Evolutionary conservation across 2,329 filamentous ascomycete species (phyloP), one percentile per base, ranked within the genome.

Genomic region (Verticillium dahliae): DNA sequence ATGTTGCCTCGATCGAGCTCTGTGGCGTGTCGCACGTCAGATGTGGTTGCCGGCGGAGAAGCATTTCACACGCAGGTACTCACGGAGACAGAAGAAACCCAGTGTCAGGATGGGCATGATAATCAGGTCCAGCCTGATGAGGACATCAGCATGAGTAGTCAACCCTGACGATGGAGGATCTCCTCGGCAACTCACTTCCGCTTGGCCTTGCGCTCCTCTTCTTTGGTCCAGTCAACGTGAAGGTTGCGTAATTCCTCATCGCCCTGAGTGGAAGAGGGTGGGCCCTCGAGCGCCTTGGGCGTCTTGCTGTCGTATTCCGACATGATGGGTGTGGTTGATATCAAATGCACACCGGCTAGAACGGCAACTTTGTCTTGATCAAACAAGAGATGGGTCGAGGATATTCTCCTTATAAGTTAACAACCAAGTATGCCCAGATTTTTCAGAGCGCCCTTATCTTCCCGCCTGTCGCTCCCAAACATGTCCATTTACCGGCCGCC

Each of bases 11-110:
- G 70, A 59, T 77, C 75, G 38, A 77, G 72, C 60, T 77, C 73
- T 75, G 62, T 6, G 50, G 22, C 31, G 2, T 38, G 3, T 38
- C 4, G 14, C 58, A 9, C 1, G 50, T 61, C 22, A 59, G 59
- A 35, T 52, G 35, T 34, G 22, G 27, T 10, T 56, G 56, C 34
- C 22, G 18, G 4, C 33, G 52, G 57, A n/a, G 1, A 60, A 33
- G n/a, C 4, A 10, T 11, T 4, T 10, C 9, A 18, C 45, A 52
- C 22, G 9, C 15, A n/a, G 22, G 6, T 11, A 69, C 74, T 60
- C 66, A 77, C 75, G 76, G 6, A 78, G 69, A 60, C 72, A 77
- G 62, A 79, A 78, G 69, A 78, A 78, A 0, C 74, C 76, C 2
- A 78, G 69, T 0, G 74, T 75, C 34, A 79, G 65, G 4, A 78